Evolutionary conservation across 257 asterid species (phyloP), one percentile per base, ranked within the genome.

Genomic region (Solanum chiquidenum): DNA sequence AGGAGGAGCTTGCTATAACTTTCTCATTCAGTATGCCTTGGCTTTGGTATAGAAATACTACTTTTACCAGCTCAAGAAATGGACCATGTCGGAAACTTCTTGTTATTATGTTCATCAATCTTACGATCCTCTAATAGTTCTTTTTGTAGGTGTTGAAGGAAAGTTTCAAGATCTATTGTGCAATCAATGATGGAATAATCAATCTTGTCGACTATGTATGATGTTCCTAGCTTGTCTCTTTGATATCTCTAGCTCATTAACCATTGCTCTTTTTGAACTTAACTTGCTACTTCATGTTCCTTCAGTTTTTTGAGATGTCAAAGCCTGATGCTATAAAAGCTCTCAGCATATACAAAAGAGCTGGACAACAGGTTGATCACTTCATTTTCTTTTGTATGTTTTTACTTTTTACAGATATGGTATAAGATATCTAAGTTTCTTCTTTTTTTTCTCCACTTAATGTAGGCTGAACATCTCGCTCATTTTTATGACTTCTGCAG

Each of bases 301-400:
- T 83, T 90, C 94, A 96, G 99, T 96, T 92, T 82, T 96, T 96
- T 83, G 99, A 96, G 62, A 96, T 96, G 98, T 93, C 99, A 6
- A 95, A 90, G 88, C 90, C 92, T n/a, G 94, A 94, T 23, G 99
- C 99, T 9, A 89, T 91, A 27, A 92, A 90, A 88, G 98, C 99
- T 88, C 98, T 96, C 68, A 85, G 89, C 68, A 93, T 94, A 25
- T 96, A 96, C 91, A 93, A 92, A 87, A 94, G 88, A 86, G 98
- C 98, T 3, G 98, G 98, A 44, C 89, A 92, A 84, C 99, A 96
- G 98, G 99, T 82, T 96, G 44, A 49, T 49, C 31, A 82, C 12
- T 66, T 7, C 84, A 71, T 42, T 84, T 77, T 9, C 71, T 71
- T 82, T 34, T 25, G 60, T 2, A 84, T 84, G 20, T n/a, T 64